Percentiles rank a stretch among this genome's conserved stretches.
phyloP scores from a whole-genome alignment of 441 rosid genomes.

The Mallotus repandus region DNA sequence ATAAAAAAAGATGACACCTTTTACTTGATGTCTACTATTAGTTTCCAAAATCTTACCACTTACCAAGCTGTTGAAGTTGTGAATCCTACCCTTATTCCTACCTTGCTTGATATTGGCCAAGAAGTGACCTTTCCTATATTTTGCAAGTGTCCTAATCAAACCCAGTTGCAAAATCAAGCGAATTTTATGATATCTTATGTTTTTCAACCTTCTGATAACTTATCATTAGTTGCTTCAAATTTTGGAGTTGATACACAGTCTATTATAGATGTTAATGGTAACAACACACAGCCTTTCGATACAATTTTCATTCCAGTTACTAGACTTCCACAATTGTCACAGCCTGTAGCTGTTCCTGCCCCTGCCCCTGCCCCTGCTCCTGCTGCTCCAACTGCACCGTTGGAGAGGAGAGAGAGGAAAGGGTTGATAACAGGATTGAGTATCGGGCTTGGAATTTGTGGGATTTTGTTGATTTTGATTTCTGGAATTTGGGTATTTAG shows the following conservation, averaged over 20 bases:
- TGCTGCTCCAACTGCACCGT: too few species aligned
- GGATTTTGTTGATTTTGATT: constrained; percentile 33
- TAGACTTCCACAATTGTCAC: constrained; percentile 46
- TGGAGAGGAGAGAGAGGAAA: constrained; percentile 34
- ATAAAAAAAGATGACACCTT: constrained; percentile 42
- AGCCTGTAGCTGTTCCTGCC: constrained; percentile 33
- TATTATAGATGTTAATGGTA: constrained; percentile 45
- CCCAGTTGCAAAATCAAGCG: constrained; percentile 27
- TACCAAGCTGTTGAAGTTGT: constrained; percentile 58
- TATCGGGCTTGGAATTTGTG: constrained; percentile 49
- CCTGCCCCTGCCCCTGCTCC: constrained; percentile 15
- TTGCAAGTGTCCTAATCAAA: constrained; percentile 57
- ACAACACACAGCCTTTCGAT: constrained; percentile 29
- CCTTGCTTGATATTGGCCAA: constrained; percentile 38
- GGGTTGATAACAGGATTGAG: constrained; percentile 44
- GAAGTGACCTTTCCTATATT: constrained; percentile 47
- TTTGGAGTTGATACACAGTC: constrained; percentile 43
- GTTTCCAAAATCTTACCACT: constrained; percentile 56
- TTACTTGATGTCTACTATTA: constrained; percentile 31
- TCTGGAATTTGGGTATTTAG: constrained; percentile 27
- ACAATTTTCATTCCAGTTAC: constrained; percentile 54
- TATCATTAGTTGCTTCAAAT: constrained; percentile 48
- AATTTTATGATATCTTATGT: constrained; percentile 60
- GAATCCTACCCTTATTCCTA: constrained; percentile 51
- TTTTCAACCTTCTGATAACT: constrained; percentile 51